phyloP scores from a whole-genome alignment of 129 eudicot species.

The Helichrysum umbraculigerum region DNA sequence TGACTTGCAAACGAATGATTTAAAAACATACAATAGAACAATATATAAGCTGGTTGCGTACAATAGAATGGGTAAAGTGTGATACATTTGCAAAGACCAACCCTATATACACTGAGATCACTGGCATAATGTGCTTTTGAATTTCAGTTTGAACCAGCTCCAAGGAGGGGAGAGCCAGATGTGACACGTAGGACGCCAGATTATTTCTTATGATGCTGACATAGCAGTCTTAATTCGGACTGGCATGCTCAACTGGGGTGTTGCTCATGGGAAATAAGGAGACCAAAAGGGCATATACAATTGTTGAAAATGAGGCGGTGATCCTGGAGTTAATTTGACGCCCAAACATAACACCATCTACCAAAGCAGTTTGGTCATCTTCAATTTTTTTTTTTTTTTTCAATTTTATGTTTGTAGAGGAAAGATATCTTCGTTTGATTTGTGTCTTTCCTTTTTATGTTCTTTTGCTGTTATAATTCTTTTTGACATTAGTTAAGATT shows the following conservation, averaged over 20 bases:
- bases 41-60: no score
- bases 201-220: conserved; percentile 60
- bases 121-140: neutral
- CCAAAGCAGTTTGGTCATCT: conserved; percentile 17
- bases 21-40: no score
- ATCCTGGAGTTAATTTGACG: conserved; percentile 17
- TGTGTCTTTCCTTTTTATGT: conserved; percentile 29
- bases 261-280: conserved; percentile 35
- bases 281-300: conserved; percentile 16
- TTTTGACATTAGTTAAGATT: conserved; percentile 28
- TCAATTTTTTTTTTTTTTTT: conserved; percentile 11
- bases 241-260: neutral
- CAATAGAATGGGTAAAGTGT: no score
- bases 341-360: conserved; percentile 27
- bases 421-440: conserved; percentile 28
- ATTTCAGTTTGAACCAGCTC: conserved; percentile 88
- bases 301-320: conserved; percentile 14
- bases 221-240: conserved; percentile 8
- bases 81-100: neutral
- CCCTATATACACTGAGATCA: neutral
- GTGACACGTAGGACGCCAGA: conserved; percentile 84
- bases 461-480: conserved; percentile 29
- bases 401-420: conserved; percentile 28
- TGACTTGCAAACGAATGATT: no score
- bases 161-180: conserved; percentile 87